Base-by-base conservation (phyloP, 2,329 filamentous ascomycete species). In the Colletotrichum orbiculare region DNA sequence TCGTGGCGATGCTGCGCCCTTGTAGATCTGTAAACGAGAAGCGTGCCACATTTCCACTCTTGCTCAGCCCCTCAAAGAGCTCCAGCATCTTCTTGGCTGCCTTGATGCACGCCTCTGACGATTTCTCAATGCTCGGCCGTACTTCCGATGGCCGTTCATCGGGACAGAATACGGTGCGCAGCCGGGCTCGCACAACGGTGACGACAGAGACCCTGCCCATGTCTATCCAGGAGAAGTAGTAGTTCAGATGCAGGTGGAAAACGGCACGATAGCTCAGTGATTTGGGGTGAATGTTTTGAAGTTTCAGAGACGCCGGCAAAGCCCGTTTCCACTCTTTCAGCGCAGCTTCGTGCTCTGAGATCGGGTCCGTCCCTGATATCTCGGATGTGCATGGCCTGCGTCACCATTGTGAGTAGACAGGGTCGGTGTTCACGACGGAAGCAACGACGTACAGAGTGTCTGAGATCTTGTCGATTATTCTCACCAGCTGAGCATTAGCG, bases 21-120 rank as follows among this genome's bases (percentile, higher is more conserved):
- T 78, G 76, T 25, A 78, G 78, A 64, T 78, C 76, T 5, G 76
- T 77, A 50, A 78, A 78, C 0, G 76, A 78, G 52, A 78, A 78
- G 0, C 73, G 71, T 2, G 74, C 73, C n/a, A 75, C 73, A 8
- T 76, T 76, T 3, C 70, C 69, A 2, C 69, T 74, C 2, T 53
- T 58, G 3, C 61, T 68, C 13, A 78, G 52, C 3, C 59, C 71
- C 47, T 77, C 74, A 35, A 78, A 77, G 0, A 77, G 65, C 11
- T 67, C 67, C 1, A 78, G 70, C 13, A 75, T 67, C 52, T 77
- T 76, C 17, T 69, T 72, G 5, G 72, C 75, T 2, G 76, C 74
- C 38, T 73, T 75, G 54, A 69, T 68, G 37, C 76, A 78, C 8
- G 69, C 64, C 12, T 66, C 66, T 1, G 74, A 71, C 8, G 74